Base-by-base conservation (phyloP, 305 asterid species). In the Fraxinus latifolia region DNA sequence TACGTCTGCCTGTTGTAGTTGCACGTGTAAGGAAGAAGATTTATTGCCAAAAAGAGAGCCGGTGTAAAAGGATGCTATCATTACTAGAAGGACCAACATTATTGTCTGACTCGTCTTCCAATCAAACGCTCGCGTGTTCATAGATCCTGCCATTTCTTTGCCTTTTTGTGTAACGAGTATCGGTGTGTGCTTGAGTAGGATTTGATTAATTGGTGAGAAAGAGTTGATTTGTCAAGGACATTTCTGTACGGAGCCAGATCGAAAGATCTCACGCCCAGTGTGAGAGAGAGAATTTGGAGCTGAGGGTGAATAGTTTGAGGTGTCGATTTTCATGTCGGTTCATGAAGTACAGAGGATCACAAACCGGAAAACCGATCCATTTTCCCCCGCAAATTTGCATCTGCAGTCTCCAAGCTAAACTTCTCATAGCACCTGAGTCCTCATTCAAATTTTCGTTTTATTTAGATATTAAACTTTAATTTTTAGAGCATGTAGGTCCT, bases 31-130 rank as follows among this genome's bases (percentile, higher is more conserved):
- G 73, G 84, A 77, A 79, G 90, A 77, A 21, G 91, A 84, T 68
- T 71, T 89, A 77, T 86, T 85, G 82, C 91, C 88, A 37, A 89
- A 88, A 79, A 92, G 92, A 23, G 96, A 88, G 80, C 97, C 99
- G 14, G 90, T 83, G 89, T 90, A 94, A 85, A 96, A 94, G 39
- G 95, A 93, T 86, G 87, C 95, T 2, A 90, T 87, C 95, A 91
- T 92, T 82, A 94, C 87, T 78, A 94, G 84, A 82, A 94, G 97
- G 77, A 85, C 76, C 9, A 86, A 25, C 89, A 86, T 82, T 74
- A 96, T 86, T 74, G 87, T 79, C 86, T 92, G 95, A 27, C 93
- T 97, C 27, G 87, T 73, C 84, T 90, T 90, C 93, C 95, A 92
- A 92, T 94, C 96, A 82, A 91, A 94, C 14, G 94, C 90, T 60